Conservation (phyloP, 345 rosid species). For the Erucastrum elatum region DNA sequence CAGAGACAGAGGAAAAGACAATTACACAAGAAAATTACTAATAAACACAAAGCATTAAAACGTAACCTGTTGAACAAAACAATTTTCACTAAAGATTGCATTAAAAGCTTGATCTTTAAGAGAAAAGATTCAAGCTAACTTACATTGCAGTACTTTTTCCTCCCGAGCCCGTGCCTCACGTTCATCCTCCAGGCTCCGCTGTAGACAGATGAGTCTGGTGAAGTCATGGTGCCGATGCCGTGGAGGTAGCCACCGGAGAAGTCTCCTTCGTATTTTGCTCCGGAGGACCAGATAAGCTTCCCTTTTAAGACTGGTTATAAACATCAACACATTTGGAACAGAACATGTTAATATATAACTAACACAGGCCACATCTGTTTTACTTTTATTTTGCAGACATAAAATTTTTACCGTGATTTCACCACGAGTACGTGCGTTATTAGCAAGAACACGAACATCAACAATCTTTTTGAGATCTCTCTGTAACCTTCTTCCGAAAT, state of each 20-base stretch:
- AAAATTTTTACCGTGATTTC: conserved; percentile 54
- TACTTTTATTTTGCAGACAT: background rate
- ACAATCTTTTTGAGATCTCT: conserved; percentile 95
- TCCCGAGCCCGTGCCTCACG: conserved; percentile 76
- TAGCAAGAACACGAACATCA: conserved; percentile 83
- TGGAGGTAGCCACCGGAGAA: conserved; percentile 86
- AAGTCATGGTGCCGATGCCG: conserved; percentile 65
- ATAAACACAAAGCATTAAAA: too few relatives aligned
- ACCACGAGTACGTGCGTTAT: conserved; percentile 77
- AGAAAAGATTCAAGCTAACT: too few relatives aligned
- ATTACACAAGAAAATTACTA: too few relatives aligned
- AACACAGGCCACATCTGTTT: background rate
- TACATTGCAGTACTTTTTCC: conserved; percentile 76
- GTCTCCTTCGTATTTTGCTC: conserved; percentile 81
- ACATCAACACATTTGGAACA: too few relatives aligned
- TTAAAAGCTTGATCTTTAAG: too few relatives aligned
- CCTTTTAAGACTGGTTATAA: too few relatives aligned
- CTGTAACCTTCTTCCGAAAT: conserved; percentile 94
- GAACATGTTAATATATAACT: background rate
- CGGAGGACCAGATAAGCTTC: conserved; percentile 61
- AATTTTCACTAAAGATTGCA: too few relatives aligned
- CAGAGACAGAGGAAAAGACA: too few relatives aligned
- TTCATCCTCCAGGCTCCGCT: conserved; percentile 88
- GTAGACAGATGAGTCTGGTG: conserved; percentile 60
- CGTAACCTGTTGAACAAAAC: too few relatives aligned